These are phyloP conservation scores for Penicillium sp. DNA, from an alignment of 2,329 filamentous ascomycete genomes.

Conservation along the genomic window DNA sequence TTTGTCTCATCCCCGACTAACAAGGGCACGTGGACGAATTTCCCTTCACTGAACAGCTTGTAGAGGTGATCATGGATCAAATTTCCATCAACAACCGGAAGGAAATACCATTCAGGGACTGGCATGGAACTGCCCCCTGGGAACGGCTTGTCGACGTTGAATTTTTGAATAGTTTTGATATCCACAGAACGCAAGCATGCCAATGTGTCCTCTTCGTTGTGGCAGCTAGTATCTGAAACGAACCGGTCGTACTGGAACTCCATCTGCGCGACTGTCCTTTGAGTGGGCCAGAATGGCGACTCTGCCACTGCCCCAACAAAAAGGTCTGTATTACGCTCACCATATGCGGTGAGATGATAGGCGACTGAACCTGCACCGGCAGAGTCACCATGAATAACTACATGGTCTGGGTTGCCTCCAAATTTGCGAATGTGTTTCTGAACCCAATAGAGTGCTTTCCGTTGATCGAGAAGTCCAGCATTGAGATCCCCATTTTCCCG, in stretches of 20 bases:
- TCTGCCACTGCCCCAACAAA: conserved; percentile 45
- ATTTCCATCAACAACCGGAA: conserved; percentile 49
- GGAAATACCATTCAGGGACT: conserved; percentile 46
- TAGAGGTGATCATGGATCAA: conserved; percentile 47
- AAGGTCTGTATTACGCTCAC: conserved; percentile 40
- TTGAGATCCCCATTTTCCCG: conserved; percentile 52
- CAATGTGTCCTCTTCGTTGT: conserved; percentile 30
- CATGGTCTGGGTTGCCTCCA: conserved; percentile 51
- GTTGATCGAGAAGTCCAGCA: conserved; percentile 56
- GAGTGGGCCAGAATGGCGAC: conserved; percentile 41
- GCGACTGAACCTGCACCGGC: conserved; percentile 53
- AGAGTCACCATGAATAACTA: conserved; percentile 55
- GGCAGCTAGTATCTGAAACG: conserved; percentile 38
- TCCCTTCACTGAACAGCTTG: conserved; percentile 40
- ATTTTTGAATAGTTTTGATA: conserved; percentile 34
- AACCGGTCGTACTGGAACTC: conserved; percentile 45
- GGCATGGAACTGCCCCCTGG: conserved; percentile 29
- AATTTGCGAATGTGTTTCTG: conserved; percentile 50
- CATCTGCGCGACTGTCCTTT: conserved; percentile 39
- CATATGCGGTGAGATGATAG: conserved; percentile 46
- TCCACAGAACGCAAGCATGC: conserved; percentile 40
- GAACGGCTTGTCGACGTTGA: conserved; percentile 37
- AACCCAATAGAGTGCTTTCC: conserved; percentile 54
- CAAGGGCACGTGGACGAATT: conserved; percentile 48
- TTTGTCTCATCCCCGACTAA: conserved; percentile 44